phyloP scores from a whole-genome alignment of 352 stramenopile genomes.

The Phytopythium litorale region DNA sequence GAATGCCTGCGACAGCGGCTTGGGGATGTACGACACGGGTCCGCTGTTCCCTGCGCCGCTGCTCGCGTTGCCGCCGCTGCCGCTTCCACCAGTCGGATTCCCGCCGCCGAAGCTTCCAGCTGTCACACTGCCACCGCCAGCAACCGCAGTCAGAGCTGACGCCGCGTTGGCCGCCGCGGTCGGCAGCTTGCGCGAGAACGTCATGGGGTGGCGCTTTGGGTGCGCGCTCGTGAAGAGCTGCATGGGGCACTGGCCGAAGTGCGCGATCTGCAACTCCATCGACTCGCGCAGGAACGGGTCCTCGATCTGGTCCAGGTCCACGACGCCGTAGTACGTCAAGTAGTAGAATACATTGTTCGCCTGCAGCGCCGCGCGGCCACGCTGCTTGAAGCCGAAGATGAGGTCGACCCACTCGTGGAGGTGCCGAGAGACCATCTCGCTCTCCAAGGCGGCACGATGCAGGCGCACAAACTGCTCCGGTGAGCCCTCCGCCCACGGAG shows the following conservation, averaged over 20 bases:
- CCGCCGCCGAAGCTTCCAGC: not conserved
- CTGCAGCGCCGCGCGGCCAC: conserved; percentile 90
- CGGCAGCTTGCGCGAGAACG: conserved; percentile 13
- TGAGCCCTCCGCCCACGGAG: conserved; percentile 95
- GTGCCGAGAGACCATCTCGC: conserved; percentile 96
- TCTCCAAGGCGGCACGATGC: conserved; percentile 96
- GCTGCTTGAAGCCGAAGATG: conserved; percentile 99
- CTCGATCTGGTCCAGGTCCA: conserved; percentile 97
- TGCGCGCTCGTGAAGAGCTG: conserved; percentile 89
- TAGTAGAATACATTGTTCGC: conserved; percentile 97
- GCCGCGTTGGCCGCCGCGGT: not conserved
- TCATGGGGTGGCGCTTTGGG: conserved; percentile 43
- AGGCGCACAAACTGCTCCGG: conserved; percentile 96
- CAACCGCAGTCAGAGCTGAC: not conserved
- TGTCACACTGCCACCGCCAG: not conserved
- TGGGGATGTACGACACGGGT: conserved; percentile 24
- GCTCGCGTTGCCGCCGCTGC: not conserved
- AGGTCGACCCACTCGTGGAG: conserved; percentile 99
- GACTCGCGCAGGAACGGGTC: conserved; percentile 91
- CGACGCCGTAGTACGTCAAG: conserved; percentile 90
- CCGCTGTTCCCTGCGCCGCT: conserved; percentile 3
- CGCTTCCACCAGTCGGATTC: not conserved
- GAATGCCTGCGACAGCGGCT: conserved; percentile 62
- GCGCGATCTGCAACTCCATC: conserved; percentile 97
- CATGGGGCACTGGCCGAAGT: conserved; percentile 99